Evolutionary conservation across 2,329 filamentous ascomycete species (phyloP).

Genomic region (Cladosporium velox): DNA sequence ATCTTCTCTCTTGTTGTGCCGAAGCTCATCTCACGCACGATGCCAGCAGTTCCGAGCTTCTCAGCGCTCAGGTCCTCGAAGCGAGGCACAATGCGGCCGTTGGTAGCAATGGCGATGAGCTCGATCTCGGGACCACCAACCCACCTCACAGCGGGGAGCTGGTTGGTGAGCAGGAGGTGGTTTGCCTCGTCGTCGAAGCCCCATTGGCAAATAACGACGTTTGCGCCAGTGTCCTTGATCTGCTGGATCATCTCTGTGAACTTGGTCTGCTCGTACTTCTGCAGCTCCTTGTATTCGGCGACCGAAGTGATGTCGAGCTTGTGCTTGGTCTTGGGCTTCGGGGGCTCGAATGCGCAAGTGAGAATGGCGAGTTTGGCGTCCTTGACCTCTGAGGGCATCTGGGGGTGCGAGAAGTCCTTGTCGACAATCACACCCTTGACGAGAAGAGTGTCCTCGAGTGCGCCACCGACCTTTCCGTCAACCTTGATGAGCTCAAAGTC

Average conservation of each 20-base stretch:
- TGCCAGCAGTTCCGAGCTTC: constrained; percentile 86
- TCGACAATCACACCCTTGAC: constrained; percentile 98
- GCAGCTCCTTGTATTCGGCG: constrained; percentile 97
- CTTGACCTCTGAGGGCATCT: constrained; percentile 94
- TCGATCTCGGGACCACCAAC: constrained; percentile 98
- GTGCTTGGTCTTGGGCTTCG: constrained; percentile 99
- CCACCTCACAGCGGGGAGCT: constrained; percentile 94
- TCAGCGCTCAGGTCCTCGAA: constrained; percentile 91
- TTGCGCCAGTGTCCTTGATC: constrained; percentile 96
- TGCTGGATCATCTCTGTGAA: constrained; percentile 98
- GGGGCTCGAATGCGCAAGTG: constrained; percentile 96
- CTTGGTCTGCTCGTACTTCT: constrained; percentile 93
- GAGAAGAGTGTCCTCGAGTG: constrained; percentile 88
- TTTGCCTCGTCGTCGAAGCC: constrained; percentile 99
- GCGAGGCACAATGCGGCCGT: constrained; percentile 93
- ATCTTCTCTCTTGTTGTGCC: constrained; percentile 99
- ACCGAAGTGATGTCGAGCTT: constrained; percentile 97
- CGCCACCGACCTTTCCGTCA: constrained; percentile 93
- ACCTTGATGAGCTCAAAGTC: constrained; percentile 99
- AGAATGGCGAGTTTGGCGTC: constrained; percentile 98
- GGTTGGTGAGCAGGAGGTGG: constrained; percentile 92
- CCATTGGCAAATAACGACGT: constrained; percentile 98
- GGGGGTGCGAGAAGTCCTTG: constrained; percentile 99
- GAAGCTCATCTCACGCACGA: constrained; percentile 93
- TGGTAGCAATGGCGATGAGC: constrained; percentile 96